These are phyloP conservation scores for Westerdykella ornata DNA, from an alignment of 2,329 filamentous ascomycete species.

Conservation along the genomic window DNA sequence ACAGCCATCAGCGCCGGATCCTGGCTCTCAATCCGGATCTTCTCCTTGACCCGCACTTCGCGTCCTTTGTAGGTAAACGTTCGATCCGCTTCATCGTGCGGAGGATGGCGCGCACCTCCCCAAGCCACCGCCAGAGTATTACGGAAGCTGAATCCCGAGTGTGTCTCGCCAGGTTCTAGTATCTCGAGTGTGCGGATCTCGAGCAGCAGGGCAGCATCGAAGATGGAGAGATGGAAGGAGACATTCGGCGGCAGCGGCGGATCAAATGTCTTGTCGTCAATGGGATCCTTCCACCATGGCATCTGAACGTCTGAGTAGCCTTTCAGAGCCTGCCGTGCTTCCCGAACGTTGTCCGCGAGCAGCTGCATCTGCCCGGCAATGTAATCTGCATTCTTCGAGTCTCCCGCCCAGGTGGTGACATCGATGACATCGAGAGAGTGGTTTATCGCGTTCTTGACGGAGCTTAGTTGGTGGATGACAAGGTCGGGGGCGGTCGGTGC, in stretches of 20 bases:
- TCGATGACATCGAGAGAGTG: slow-evolving; percentile 77
- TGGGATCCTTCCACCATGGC: slow-evolving; percentile 51
- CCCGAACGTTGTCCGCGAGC: slow-evolving; percentile 54
- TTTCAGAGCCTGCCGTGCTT: slow-evolving; percentile 54
- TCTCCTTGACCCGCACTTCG: slow-evolving; percentile 81
- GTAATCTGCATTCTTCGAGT: slow-evolving; percentile 53
- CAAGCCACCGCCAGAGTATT: slow-evolving; percentile 48
- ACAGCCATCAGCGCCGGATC: slow-evolving; percentile 81
- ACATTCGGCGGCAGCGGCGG: slow-evolving; percentile 59
- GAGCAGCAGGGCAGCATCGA: slow-evolving; percentile 52
- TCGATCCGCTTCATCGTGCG: slow-evolving; percentile 62
- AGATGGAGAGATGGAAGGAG: slow-evolving; percentile 60
- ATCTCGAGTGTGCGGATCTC: slow-evolving; percentile 63
- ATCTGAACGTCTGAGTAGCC: slow-evolving; percentile 47
- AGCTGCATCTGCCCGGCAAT: slow-evolving; percentile 54
- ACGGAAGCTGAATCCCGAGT: slow-evolving; percentile 48
- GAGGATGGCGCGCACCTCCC: slow-evolving; percentile 36
- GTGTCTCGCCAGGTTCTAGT: slow-evolving; percentile 24
- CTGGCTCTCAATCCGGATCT: slow-evolving; percentile 79
- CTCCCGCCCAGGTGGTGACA: slow-evolving; percentile 66
- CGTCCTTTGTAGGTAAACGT: slow-evolving; percentile 63
- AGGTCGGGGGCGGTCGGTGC: slow-evolving; percentile 52
- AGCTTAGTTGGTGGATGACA: slow-evolving; percentile 62
- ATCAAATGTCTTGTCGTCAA: slow-evolving; percentile 54
- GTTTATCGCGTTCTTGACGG: slow-evolving; percentile 70